These are phyloP conservation scores for Linderniella brevidens DNA, from an alignment of 257 asterid genomes.

Conservation along the genomic window DNA sequence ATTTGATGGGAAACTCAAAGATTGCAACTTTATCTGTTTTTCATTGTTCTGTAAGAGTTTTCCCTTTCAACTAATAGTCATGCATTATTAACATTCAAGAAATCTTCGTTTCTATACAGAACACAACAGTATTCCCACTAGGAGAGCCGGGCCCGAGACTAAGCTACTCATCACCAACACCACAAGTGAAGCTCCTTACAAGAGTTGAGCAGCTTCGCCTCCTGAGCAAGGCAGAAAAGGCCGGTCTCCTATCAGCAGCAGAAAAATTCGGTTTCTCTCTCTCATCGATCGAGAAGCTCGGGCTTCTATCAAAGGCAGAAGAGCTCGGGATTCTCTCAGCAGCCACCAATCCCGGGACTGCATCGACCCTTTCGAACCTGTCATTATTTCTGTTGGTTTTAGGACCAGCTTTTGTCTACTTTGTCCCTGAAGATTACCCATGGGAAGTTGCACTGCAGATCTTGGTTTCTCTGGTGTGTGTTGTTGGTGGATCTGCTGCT, in stretches of 20 bases:
- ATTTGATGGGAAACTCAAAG: too few species aligned
- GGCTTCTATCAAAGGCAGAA: constrained; percentile 76
- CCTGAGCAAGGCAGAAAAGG: constrained; percentile 81
- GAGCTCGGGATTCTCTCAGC: constrained; percentile 78
- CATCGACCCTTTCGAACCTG: constrained; percentile 38
- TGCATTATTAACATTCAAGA: neutral
- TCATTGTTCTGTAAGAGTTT: neutral
- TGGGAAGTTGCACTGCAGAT: constrained; percentile 72
- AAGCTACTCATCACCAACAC: constrained; percentile 12
- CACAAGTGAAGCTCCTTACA: constrained; percentile 50
- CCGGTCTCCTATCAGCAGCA: constrained; percentile 77
- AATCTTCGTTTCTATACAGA: constrained; percentile 14
- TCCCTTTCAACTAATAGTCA: too few species aligned
- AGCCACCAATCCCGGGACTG: constrained; percentile 62
- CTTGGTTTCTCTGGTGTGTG: constrained; percentile 33
- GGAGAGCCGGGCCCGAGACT: constrained; percentile 24
- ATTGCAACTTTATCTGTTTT: neutral
- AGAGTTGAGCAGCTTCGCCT: constrained; percentile 82
- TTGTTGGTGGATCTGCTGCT: constrained; percentile 75
- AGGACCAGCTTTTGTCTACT: constrained; percentile 52
- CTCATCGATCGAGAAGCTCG: constrained; percentile 61
- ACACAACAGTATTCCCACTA: constrained; percentile 20
- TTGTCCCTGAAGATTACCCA: constrained; percentile 75
- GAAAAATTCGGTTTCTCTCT: constrained; percentile 70
- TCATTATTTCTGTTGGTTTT: constrained; percentile 35